These are phyloP conservation scores for Solanum ossicruentum DNA, from an alignment of 257 asterid genomes.

Conservation along the genomic window DNA sequence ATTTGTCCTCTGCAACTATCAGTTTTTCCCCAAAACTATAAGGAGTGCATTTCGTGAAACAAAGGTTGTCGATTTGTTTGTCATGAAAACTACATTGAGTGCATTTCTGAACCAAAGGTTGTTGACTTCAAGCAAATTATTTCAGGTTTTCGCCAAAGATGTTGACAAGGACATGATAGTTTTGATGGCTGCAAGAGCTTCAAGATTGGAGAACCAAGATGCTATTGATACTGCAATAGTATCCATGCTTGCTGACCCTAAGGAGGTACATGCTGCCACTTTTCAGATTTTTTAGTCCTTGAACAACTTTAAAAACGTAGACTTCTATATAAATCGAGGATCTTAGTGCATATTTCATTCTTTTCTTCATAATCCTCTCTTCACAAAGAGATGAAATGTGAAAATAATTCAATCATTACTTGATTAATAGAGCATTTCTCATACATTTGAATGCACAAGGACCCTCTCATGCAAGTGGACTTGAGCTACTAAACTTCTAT, in stretches of 20 bases:
- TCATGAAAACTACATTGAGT: not conserved
- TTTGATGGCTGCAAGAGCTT: conserved; percentile 58
- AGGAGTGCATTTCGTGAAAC: not conserved
- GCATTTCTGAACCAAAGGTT: not conserved
- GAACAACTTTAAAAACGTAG: not conserved
- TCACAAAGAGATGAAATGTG: not conserved
- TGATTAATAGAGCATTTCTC: not conserved
- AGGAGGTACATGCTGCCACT: conserved; percentile 33
- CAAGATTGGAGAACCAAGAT: conserved; percentile 59
- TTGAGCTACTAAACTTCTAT: not conserved
- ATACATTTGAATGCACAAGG: not conserved
- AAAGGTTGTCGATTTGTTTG: not conserved
- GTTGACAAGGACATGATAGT: conserved; percentile 41
- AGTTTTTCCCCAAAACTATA: not conserved
- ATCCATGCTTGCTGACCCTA: conserved; percentile 51
- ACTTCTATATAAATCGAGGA: not conserved
- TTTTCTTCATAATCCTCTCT: not conserved
- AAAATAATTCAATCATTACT: not conserved
- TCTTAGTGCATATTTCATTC: not conserved
- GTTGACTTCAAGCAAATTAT: not conserved
- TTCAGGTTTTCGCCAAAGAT: conserved; percentile 33
- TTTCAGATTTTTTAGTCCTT: not conserved
- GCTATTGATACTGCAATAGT: conserved; percentile 65
- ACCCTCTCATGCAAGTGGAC: not conserved
- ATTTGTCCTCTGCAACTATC: not conserved